These are phyloP conservation scores for Ricinus communis DNA, from an alignment of 345 rosid species.

Conservation along the genomic window DNA sequence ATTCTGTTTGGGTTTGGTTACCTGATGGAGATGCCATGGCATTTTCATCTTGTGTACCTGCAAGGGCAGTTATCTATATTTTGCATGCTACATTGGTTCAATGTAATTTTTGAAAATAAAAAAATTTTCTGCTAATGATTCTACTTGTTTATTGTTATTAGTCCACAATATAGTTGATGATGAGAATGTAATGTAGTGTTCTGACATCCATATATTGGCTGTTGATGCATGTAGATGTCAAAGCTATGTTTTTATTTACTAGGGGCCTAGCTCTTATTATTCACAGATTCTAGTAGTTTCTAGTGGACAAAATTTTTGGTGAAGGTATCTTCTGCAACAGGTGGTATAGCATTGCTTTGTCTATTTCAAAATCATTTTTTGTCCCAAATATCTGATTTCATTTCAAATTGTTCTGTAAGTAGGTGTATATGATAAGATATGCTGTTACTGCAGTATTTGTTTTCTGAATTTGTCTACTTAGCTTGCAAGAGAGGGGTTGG, in stretches of 20 bases:
- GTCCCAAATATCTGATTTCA: not conserved
- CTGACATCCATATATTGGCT: not conserved
- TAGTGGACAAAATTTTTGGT: not conserved
- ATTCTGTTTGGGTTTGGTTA: conserved; percentile 1
- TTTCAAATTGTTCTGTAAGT: not conserved
- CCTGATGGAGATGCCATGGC: conserved; percentile 11
- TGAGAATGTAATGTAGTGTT: too few relatives aligned
- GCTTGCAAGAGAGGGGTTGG: too few relatives aligned
- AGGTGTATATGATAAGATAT: not conserved
- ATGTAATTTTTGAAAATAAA: not conserved
- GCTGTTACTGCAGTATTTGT: not conserved
- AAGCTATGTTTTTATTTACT: not conserved
- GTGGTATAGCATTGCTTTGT: not conserved
- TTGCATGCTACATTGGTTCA: not conserved
- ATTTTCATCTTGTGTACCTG: not conserved
- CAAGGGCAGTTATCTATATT: not conserved
- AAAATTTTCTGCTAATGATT: too few relatives aligned
- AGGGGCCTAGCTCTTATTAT: not conserved
- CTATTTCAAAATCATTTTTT: not conserved
- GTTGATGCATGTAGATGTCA: not conserved
- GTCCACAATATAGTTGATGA: too few relatives aligned
- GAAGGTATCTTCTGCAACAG: not conserved
- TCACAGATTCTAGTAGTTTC: not conserved
- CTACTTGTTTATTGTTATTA: too few relatives aligned
- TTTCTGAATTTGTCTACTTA: not conserved